Evolutionary conservation across 768 basidiomycete genomes (phyloP).

Genomic region (Galerina marginata): DNA sequence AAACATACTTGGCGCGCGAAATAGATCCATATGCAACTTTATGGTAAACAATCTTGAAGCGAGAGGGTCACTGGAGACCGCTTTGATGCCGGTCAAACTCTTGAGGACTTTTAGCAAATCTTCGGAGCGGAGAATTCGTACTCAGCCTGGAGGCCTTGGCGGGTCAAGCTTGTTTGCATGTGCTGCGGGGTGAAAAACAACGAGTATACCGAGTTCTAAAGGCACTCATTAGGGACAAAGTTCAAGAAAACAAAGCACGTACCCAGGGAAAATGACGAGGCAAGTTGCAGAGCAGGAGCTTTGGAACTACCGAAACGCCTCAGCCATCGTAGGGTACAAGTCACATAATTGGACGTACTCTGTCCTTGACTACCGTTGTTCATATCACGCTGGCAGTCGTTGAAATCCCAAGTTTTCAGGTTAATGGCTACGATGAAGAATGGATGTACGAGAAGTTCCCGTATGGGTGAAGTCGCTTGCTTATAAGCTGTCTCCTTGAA

Average conservation of each 20-base stretch:
- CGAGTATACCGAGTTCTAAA: conserved; percentile 12
- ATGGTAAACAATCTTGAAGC: conserved; percentile 44
- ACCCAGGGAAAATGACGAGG: conserved; percentile 14
- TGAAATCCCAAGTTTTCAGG: conserved; percentile 11
- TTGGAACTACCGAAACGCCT: conserved; percentile 1
- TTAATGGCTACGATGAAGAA: conserved; percentile 2
- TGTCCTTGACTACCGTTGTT: conserved; percentile 6
- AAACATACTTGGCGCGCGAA: conserved; percentile 36
- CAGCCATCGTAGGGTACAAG: background rate
- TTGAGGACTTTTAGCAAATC: conserved; percentile 5
- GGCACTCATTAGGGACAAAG: background rate
- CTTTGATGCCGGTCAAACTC: conserved; percentile 32
- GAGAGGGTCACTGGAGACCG: conserved; percentile 30
- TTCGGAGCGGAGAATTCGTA: conserved; percentile 9
- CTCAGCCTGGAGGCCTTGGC: conserved; percentile 4
- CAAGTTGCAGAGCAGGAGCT: conserved; percentile 6
- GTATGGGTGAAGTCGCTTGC: conserved; percentile 13
- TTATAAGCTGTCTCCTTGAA: conserved; percentile 13
- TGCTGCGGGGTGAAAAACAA: conserved; percentile 13
- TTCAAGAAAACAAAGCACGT: background rate
- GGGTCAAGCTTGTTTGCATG: conserved; percentile 7
- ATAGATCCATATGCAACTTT: conserved; percentile 47
- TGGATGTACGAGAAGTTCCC: background rate
- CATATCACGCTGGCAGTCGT: conserved; percentile 14
- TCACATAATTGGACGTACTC: background rate